These are phyloP conservation scores for Phytophthora brassicae DNA, from an alignment of 352 stramenopile genomes.

Conservation along the genomic window DNA sequence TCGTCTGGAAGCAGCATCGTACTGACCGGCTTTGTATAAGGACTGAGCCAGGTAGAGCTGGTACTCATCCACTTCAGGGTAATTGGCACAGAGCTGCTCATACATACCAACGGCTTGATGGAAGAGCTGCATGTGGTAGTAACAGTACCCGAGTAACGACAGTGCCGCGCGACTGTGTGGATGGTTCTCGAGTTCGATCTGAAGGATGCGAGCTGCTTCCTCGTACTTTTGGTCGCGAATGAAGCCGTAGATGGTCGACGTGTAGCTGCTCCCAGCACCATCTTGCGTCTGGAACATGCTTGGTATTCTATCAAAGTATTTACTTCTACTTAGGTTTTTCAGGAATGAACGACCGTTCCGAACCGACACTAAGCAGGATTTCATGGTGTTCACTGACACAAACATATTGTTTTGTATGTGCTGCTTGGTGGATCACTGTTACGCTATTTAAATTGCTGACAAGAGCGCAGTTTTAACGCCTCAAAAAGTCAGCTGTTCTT, in stretches of 20 bases:
- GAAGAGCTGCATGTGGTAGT: slow-evolving; percentile 96
- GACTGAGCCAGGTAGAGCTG: slow-evolving; percentile 95
- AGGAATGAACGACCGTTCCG: slow-evolving; percentile 29
- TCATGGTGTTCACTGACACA: no score
- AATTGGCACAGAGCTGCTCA: slow-evolving; percentile 92
- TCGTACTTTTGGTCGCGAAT: slow-evolving; percentile 95
- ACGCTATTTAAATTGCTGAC: no score
- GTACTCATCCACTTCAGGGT: slow-evolving; percentile 95
- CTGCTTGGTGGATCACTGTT: background rate
- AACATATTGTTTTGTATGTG: no score
- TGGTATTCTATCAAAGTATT: no score
- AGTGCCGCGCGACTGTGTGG: slow-evolving; percentile 90
- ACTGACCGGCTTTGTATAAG: slow-evolving; percentile 91
- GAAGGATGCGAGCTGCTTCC: slow-evolving; percentile 92
- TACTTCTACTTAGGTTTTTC: background rate
- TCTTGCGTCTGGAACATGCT: slow-evolving; percentile 76
- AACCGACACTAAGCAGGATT: slow-evolving; percentile 29
- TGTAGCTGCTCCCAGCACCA: slow-evolving; percentile 83
- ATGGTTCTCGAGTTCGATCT: slow-evolving; percentile 93
- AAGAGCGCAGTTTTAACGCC: no score
- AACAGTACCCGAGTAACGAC: slow-evolving; percentile 97
- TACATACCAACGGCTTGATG: slow-evolving; percentile 91
- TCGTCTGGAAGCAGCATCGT: slow-evolving; percentile 76
- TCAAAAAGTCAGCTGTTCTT: no score
- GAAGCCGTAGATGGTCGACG: slow-evolving; percentile 92